Conservation (phyloP, 345 rosid genomes). For the Bretschneidera sinensis region DNA sequence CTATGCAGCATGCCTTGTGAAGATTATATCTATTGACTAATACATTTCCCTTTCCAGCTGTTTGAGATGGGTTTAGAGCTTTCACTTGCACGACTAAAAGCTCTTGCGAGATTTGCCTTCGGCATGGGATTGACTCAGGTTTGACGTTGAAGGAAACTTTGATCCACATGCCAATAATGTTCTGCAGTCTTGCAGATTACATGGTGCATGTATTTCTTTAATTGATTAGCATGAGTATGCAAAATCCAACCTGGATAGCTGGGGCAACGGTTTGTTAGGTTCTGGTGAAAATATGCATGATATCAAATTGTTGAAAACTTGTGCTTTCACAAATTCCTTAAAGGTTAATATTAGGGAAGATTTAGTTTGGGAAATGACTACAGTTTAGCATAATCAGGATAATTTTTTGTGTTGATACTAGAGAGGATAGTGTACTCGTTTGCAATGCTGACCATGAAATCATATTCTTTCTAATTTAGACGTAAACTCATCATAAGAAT, state of each 20-base stretch:
- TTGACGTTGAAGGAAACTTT: slow-evolving; percentile 14
- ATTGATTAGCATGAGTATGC: neutral
- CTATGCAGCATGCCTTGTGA: slow-evolving; percentile 4
- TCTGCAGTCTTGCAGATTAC: slow-evolving; percentile 1
- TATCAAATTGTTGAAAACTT: too few relatives aligned
- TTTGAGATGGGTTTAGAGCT: slow-evolving; percentile 99
- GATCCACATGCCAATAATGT: neutral
- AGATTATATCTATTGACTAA: slow-evolving; percentile 13
- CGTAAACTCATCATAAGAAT: neutral
- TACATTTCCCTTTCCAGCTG: slow-evolving; percentile 51
- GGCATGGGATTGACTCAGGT: slow-evolving; percentile 99
- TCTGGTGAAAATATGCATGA: neutral
- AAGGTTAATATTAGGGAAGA: neutral
- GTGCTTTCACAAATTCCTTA: neutral
- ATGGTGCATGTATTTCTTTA: slow-evolving; percentile 2
- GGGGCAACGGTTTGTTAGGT: too few relatives aligned
- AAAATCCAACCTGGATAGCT: neutral
- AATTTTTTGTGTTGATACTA: neutral
- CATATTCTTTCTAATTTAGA: too few relatives aligned
- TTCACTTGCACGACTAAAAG: slow-evolving; percentile 90
- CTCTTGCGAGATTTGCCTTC: slow-evolving; percentile 93
- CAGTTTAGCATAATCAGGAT: neutral
- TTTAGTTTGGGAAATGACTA: neutral
- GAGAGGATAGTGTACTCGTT: neutral
- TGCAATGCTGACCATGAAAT: neutral